Evolutionary conservation across 345 rosid species (phyloP).

Genomic region (Barbarea vulgaris): DNA sequence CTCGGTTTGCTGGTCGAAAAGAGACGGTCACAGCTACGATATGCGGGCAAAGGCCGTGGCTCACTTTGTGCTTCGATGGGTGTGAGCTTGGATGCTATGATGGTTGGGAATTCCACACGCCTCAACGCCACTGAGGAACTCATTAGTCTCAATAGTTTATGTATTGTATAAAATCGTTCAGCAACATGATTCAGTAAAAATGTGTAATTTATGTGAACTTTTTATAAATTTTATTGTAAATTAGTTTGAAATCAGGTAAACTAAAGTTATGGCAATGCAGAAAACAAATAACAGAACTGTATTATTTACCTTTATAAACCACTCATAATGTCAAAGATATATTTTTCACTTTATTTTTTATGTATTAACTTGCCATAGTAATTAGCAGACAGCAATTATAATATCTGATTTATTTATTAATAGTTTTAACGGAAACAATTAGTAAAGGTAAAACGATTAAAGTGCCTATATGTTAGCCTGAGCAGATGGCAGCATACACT

Average conservation of each 20-base stretch:
- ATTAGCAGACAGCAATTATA: not conserved
- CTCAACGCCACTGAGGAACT: conserved; percentile 27
- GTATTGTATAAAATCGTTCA: conserved; percentile 4
- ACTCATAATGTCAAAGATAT: not conserved
- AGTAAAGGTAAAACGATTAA: not conserved
- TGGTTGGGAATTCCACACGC: conserved; percentile 66
- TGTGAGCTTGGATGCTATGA: conserved; percentile 75
- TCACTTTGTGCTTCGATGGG: conserved; percentile 61
- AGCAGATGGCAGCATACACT: conserved; percentile 30
- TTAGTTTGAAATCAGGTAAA: not conserved
- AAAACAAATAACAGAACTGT: too few relatives aligned
- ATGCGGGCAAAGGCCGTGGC: conserved; percentile 53
- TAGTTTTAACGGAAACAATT: not conserved
- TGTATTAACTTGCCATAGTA: not conserved
- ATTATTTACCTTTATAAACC: not conserved
- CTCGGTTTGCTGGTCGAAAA: conserved; percentile 40
- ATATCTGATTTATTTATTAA: not conserved
- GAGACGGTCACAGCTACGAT: conserved; percentile 35
- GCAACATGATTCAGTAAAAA: not conserved
- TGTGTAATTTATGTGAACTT: conserved; percentile 2
- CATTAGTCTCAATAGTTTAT: not conserved
- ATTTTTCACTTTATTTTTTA: not conserved
- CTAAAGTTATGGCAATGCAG: not conserved
- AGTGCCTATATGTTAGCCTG: conserved; percentile 12
- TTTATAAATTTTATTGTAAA: conserved; percentile 8